Conservation (phyloP, 495 filamentous ascomycete species). For the Chaetomium fimeti region DNA sequence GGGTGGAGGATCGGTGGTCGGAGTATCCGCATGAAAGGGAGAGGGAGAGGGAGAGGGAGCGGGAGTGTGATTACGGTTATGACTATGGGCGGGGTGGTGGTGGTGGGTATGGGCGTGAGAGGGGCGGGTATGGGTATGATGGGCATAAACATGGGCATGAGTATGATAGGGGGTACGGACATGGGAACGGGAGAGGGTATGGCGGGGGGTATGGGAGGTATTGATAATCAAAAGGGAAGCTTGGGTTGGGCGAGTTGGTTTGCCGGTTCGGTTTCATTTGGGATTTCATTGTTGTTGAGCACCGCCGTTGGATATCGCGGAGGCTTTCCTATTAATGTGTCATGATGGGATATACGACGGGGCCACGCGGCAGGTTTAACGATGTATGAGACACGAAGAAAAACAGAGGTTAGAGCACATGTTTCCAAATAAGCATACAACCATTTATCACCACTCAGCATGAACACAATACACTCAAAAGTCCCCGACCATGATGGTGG, state of each 20-base stretch:
- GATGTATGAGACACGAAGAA: too few species aligned
- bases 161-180: too few species aligned
- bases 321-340: too few species aligned
- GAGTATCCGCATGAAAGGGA: background rate
- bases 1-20: slow-evolving; percentile 21
- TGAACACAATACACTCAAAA: background rate
- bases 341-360: background rate
- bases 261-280: background rate
- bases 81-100: too few species aligned
- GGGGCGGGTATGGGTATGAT: too few species aligned
- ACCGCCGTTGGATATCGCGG: background rate
- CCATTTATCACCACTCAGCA: too few species aligned
- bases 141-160: background rate
- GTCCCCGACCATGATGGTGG: background rate
- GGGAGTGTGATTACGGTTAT: background rate
- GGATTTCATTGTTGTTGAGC: background rate
- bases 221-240: background rate
- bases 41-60: background rate
- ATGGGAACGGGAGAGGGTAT: background rate
- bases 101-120: too few species aligned
- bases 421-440: too few species aligned
- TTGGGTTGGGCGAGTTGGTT: background rate
- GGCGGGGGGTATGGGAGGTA: background rate
- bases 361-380: background rate
- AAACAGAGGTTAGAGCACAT: too few species aligned